Percentiles rank a stretch among this genome's conserved stretches.
phyloP scores from a whole-genome alignment of 2,329 filamentous ascomycete species.

The Penicillium sp. region DNA sequence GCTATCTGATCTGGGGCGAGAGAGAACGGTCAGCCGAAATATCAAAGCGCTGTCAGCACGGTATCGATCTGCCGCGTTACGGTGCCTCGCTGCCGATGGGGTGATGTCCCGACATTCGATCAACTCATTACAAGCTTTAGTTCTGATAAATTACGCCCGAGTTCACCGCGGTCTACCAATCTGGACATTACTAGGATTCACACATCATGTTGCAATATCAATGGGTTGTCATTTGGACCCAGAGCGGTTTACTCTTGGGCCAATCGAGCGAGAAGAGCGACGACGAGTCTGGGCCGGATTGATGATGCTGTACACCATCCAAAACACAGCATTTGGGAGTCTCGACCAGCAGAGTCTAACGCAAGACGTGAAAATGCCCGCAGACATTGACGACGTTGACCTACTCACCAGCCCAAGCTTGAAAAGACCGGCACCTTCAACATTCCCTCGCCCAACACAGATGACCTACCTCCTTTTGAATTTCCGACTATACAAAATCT shows the following conservation, averaged over 20 bases:
- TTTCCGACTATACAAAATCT: constrained; percentile 39
- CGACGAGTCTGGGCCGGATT: constrained; percentile 43
- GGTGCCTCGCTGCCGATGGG: constrained; percentile 42
- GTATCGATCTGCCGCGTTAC: constrained; percentile 40
- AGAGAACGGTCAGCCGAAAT: constrained; percentile 38
- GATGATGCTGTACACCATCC: constrained; percentile 43
- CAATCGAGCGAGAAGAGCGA: constrained; percentile 41
- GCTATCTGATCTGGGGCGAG: constrained; percentile 39
- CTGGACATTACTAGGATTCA: constrained; percentile 43
- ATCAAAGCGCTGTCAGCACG: constrained; percentile 38
- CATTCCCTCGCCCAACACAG: constrained; percentile 36
- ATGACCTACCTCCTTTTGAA: constrained; percentile 45
- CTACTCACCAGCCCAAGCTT: constrained; percentile 28
- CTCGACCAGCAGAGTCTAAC: constrained; percentile 31
- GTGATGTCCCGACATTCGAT: constrained; percentile 43
- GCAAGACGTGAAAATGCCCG: constrained; percentile 34
- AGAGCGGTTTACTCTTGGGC: constrained; percentile 35
- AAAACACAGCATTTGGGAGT: constrained; percentile 40
- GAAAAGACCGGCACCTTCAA: constrained; percentile 14
- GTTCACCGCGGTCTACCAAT: constrained; percentile 37
- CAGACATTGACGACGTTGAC: constrained; percentile 40
- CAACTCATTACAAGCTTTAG: constrained; percentile 41
- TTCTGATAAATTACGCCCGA: constrained; percentile 43
- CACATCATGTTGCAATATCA: constrained; percentile 42
- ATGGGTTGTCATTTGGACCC: constrained; percentile 47